Evolutionary conservation across 2,329 filamentous ascomycete species (phyloP), one percentile per base, ranked within the genome.

Genomic region (Ophiostoma triangulosporum): DNA sequence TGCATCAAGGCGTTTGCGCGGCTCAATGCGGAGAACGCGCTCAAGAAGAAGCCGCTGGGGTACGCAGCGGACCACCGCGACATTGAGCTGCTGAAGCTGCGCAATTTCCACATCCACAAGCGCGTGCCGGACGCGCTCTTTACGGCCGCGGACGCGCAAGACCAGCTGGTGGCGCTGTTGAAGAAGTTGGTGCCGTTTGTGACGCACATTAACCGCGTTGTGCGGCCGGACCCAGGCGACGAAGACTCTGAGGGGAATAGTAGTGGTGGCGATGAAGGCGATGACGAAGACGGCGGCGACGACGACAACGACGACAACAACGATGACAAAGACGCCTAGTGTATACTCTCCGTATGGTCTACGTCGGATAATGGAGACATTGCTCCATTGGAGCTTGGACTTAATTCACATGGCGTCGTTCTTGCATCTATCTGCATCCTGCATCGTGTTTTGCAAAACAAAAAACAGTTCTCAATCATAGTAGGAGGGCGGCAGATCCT

Each of bases 41-140:
- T 96, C 50, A 95, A 94, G 73, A 91, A 80, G 35, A 83, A 84
- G 63, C 90, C 90, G 4, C 91, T 90, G 80, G 88, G 86, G 48
- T 95, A 86, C 64, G 72, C 79, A 45, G 75, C 77, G 20, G 81
- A 86, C 55, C 86, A 95, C 64, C 72, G 77, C 40, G 85, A 95
- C 60, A 89, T 95, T 62, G 80, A 83, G 53, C 74, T 96, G 51
- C 73, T 95, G 53, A 85, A 88, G 61, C 73, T 96, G 63, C 78
- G 82, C 57, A 93, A 83, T 65, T 95, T 85, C 65, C 90, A 85
- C 0, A 68, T 94, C 22, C 76, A 80, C 35, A 81, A 74, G 56
- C 80, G 80, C 63, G 68, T 95, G 33, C 65, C 74, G 12, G 88
- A 90, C 61, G 67, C 73, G 9, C 72, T 86, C 48, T 73, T 95